Base-by-base conservation (phyloP, 2,329 filamentous ascomycete species). In the Fusarium sp. region DNA sequence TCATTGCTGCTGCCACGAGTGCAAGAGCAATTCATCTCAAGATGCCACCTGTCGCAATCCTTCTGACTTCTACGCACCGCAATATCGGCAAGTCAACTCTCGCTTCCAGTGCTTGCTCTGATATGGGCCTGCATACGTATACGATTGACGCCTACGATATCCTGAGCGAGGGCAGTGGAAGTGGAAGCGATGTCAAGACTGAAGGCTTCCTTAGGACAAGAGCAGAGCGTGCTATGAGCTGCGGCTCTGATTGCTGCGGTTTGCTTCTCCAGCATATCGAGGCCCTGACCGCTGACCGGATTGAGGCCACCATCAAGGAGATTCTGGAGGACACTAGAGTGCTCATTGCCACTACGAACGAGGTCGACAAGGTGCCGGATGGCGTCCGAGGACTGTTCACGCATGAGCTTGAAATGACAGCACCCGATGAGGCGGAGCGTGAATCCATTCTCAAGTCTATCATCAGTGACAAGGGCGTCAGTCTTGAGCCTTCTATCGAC, bases 321-420 rank as follows among this genome's bases (percentile, higher is more conserved):
- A 92, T 98, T 4, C 84, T 98, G 25, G 87, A 90, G n/a, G 92
- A 93, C 56, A 91, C 92, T 4, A 88, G 97, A 64, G 94, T 98
- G 3, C 85, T 99, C 27, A 92, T 99, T 76, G 96, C 97, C 1
- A 99, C 97, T 0, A 98, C 96, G 0, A 98, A 95, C 8, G 96
- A 98, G 76, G 92, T 98, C 1, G 97, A 98, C 80, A 97, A 98
- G 82, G 91, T 99, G 1, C 94, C 96, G 0, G 95, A 98, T 78
- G 94, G 94, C 1, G 92, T 98, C 23, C 91, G 97, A 63, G 95
- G 95, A 13, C 87, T 98, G 4, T 98, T 99, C 82, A 98, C 95
- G 0, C 96, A 99, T 78, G 97, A 99, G 82, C 88, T 99, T 48
- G 96, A 98, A 80, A 95, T 99, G 90, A 91, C 88, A 52, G 97